Conservation (phyloP, 306 rosid genomes). For the Malus asiatica region DNA sequence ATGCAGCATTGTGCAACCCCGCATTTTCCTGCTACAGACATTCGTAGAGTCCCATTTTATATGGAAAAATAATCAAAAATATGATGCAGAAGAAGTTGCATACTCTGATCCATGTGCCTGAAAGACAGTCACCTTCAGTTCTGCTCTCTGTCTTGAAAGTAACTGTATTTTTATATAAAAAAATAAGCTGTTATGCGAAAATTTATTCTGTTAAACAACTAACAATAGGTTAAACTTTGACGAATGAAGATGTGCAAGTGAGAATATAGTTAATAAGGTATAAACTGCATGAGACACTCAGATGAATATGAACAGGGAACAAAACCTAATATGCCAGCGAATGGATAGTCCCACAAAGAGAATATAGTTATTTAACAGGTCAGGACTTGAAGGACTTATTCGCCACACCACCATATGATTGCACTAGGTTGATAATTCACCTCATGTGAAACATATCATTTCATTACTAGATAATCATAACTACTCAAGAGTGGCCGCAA, state of each 20-base stretch:
- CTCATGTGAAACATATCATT: not conserved
- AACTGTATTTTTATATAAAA: not conserved
- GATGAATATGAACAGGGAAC: not conserved
- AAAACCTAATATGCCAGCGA: not conserved
- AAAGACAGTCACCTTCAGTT: conserved; percentile 2
- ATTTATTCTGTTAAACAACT: not conserved
- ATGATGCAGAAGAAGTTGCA: not conserved
- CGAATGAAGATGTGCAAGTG: not conserved
- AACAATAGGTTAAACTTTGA: not conserved
- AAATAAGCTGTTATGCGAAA: conserved; percentile 2
- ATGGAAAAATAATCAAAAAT: not conserved
- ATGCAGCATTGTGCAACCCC: not conserved
- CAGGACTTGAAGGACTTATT: not conserved
- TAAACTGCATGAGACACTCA: not conserved
- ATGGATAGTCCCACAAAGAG: not conserved
- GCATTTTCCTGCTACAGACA: not conserved
- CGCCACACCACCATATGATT: not conserved
- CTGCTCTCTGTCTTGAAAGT: conserved; percentile 5
- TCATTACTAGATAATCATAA: not conserved
- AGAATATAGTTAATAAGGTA: no score
- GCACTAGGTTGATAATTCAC: not conserved
- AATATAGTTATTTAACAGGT: not conserved
- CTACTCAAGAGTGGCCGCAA: not conserved
- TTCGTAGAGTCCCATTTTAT: not conserved
- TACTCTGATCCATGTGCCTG: conserved; percentile 32